Percentiles rank a stretch among this genome's conserved stretches.
Conservation (phyloP, 129 eudicot genomes). For the Arctium lappa region DNA sequence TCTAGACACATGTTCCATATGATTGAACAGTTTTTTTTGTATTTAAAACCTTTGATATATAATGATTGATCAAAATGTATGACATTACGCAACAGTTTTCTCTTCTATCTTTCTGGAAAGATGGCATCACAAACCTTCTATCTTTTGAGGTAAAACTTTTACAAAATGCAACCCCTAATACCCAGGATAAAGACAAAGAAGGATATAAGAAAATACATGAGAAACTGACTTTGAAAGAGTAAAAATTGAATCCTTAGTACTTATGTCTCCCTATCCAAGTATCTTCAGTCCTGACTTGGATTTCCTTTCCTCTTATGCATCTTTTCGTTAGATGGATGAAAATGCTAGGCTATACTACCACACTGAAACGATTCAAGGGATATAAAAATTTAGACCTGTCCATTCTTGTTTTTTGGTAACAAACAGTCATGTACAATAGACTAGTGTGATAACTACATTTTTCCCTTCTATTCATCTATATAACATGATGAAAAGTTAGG, state of each 20-base stretch:
- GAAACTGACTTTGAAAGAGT: not conserved
- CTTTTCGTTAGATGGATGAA: not conserved
- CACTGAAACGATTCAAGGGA: not conserved
- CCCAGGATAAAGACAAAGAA: no score
- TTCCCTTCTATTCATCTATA: not conserved
- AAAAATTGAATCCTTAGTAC: not conserved
- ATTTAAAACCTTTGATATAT: not conserved
- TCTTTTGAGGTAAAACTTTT: not conserved
- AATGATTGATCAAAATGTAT: not conserved
- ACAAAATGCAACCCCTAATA: not conserved
- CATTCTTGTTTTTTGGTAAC: not conserved
- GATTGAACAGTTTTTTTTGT: not conserved
- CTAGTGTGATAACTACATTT: not conserved
- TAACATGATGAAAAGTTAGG: not conserved
- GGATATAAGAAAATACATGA: not conserved
- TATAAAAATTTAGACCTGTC: not conserved
- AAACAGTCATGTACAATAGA: not conserved
- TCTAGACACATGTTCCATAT: not conserved
- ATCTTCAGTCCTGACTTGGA: not conserved
- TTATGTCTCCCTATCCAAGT: not conserved
- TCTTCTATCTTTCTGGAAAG: not conserved
- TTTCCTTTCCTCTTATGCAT: not conserved
- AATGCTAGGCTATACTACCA: not conserved
- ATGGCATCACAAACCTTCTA: not conserved
- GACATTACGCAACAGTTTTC: not conserved